phyloP scores from a whole-genome alignment of 768 basidiomycete species.

The Serendipita sp. region DNA sequence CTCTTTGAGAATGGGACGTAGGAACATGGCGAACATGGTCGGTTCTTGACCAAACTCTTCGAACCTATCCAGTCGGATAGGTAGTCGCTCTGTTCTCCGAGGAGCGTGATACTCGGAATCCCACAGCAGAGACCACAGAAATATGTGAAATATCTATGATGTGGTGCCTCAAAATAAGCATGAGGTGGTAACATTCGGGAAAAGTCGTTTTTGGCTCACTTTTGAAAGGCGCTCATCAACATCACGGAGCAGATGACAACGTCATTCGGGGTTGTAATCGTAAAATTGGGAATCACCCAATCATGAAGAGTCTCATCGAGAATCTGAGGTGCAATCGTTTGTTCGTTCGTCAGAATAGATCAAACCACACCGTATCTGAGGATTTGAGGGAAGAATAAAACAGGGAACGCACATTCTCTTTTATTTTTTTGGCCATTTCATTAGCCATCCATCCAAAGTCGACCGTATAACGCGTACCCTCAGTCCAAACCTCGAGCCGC shows the following conservation, averaged over 20 bases:
- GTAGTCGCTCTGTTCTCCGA: constrained; percentile 29
- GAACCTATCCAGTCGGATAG: constrained; percentile 25
- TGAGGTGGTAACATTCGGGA: no score
- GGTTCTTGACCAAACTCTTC: constrained; percentile 23
- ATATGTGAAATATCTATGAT: constrained; percentile 22
- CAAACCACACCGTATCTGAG: no score
- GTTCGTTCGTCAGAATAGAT: no score
- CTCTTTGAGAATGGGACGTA: constrained; percentile 25
- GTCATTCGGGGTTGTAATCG: constrained; percentile 29
- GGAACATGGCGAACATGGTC: constrained; percentile 25
- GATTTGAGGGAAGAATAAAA: no score
- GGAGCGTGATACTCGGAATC: constrained; percentile 30
- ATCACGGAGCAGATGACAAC: constrained; percentile 24
- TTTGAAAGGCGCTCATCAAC: constrained; percentile 29
- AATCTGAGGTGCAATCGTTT: no score
- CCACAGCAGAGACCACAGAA: constrained; percentile 22
- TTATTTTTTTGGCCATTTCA: not conserved
- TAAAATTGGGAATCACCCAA: constrained; percentile 31
- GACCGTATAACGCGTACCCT: no score
- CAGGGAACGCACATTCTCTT: no score
- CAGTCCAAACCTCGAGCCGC: no score
- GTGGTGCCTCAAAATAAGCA: no score
- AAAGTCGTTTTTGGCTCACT: no score
- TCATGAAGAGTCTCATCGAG: constrained; percentile 18
- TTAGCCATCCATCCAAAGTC: constrained; percentile 20